These are phyloP conservation scores for Neophaeococcomyces aloes DNA, from an alignment of 2,329 filamentous ascomycete genomes.

Conservation along the genomic window DNA sequence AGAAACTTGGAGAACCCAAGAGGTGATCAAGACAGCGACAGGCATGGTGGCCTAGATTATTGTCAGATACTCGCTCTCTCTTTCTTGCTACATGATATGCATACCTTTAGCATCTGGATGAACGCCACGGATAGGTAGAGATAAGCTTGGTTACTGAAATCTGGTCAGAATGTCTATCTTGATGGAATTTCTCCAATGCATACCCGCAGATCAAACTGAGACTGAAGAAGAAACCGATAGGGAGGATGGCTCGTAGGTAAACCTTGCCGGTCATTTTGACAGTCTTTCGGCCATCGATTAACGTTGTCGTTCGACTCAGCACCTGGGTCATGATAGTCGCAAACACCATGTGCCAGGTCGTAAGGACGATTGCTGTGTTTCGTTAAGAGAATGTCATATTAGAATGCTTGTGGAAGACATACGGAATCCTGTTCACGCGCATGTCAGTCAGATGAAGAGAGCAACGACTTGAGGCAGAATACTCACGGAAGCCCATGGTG, in stretches of 20 bases:
- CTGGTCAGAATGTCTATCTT: too few species aligned
- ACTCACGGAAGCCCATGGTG: constrained; percentile 47
- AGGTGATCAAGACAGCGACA: constrained; percentile 79
- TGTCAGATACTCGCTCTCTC: constrained; percentile 18
- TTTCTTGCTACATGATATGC: constrained; percentile 30
- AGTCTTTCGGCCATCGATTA: constrained; percentile 87
- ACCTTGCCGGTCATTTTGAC: constrained; percentile 95
- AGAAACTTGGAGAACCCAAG: constrained; percentile 77
- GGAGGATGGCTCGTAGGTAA: constrained; percentile 85
- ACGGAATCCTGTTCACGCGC: constrained; percentile 38
- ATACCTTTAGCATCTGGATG: constrained; percentile 97
- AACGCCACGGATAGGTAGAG: constrained; percentile 92
- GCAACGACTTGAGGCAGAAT: not conserved
- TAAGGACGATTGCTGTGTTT: constrained; percentile 52
- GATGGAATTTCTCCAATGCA: too few species aligned
- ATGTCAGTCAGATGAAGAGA: too few species aligned
- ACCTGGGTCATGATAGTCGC: constrained; percentile 91
- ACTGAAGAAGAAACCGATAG: constrained; percentile 92
- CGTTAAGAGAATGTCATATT: constrained; percentile 14
- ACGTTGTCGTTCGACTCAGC: constrained; percentile 75
- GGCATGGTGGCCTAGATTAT: constrained; percentile 70
- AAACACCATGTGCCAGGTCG: constrained; percentile 90
- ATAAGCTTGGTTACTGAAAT: constrained; percentile 91
- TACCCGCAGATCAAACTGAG: constrained; percentile 92
- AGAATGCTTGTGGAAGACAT: constrained; percentile 22